Percentiles rank a stretch among this genome's conserved stretches.
Conservation (phyloP, 306 rosid genomes). For the Quercus glauca region DNA sequence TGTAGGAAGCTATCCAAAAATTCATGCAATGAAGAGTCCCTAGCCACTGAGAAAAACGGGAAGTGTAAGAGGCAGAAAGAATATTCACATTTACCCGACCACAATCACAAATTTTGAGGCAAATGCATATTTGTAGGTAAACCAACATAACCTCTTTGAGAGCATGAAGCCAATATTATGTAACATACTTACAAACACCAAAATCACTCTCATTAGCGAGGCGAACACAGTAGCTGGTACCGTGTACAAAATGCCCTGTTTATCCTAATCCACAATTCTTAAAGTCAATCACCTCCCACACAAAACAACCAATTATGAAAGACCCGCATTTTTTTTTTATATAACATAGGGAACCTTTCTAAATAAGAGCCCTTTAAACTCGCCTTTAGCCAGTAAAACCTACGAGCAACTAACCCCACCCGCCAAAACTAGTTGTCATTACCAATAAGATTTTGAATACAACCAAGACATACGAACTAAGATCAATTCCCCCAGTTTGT, state of each 20-base stretch:
- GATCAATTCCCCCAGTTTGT: neutral
- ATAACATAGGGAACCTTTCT: too few species aligned
- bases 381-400: too few species aligned
- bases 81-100: too few species aligned
- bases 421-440: too few species aligned
- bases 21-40: conserved; percentile 77
- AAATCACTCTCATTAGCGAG: neutral
- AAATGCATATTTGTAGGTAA: neutral
- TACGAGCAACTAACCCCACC: too few species aligned
- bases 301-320: neutral
- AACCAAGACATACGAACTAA: neutral
- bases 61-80: neutral
- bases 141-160: neutral
- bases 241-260: neutral
- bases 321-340: too few species aligned
- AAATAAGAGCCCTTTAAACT: too few species aligned
- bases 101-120: neutral
- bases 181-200: neutral
- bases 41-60: conserved; percentile 60
- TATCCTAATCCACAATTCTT: neutral
- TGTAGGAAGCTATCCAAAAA: conserved; percentile 84
- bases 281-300: neutral
- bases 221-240: neutral
- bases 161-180: neutral
- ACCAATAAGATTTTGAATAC: neutral